Evolutionary conservation across 805 yeast species (phyloP), one percentile per base, ranked within the genome.

Genomic region (Starmerella potacharoeniae): DNA sequence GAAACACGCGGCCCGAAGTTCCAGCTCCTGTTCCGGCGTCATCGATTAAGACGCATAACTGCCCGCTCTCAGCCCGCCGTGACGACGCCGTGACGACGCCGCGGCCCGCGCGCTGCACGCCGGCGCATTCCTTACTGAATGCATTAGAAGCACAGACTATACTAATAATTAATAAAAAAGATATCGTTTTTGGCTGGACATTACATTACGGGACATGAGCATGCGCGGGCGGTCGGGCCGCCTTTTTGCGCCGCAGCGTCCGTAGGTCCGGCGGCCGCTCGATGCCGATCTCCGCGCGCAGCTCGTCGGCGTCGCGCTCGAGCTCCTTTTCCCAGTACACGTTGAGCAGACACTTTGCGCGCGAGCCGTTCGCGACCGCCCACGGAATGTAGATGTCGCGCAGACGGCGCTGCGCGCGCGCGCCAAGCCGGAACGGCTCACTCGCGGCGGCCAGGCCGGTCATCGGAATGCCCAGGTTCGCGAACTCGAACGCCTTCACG

Each of bases 401-500:
- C 35, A 62, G 51, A 59, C 91, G 75, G 50, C 90, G 73, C 54
- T 76, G 70, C 56, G 82, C 80, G 64, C 87, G 89, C 51, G 76
- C 73, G 54, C 78, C 81, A 55, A 91, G 75, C 58, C 90, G 78
- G 64, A 84, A 76, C 1, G 96, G 96, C 4, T 96, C 96, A 60
- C 88, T 78, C n/a, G 86, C 62, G 0, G 95, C 90, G 0, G 96
- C 97, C 51, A 93, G 68, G 0, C 96, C 95, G 3, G 96, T 89
- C 95, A 91, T 90, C 13, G 97, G 97, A 46, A 93, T 80, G 5
- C 95, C 95, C 56, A 91, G 78, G 68, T 93, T 91, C 65, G 93
- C 84, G 64, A 83, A 95, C 69, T 91, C 98, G 62, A 93, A 81
- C 48, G 89, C 84, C 69, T 93, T 93, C 17, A 93, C 84, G 0